Evolutionary conservation across 2,329 filamentous ascomycete species (phyloP), one percentile per base, ranked within the genome.

Genomic region (Neocatenulostroma microsporum): DNA sequence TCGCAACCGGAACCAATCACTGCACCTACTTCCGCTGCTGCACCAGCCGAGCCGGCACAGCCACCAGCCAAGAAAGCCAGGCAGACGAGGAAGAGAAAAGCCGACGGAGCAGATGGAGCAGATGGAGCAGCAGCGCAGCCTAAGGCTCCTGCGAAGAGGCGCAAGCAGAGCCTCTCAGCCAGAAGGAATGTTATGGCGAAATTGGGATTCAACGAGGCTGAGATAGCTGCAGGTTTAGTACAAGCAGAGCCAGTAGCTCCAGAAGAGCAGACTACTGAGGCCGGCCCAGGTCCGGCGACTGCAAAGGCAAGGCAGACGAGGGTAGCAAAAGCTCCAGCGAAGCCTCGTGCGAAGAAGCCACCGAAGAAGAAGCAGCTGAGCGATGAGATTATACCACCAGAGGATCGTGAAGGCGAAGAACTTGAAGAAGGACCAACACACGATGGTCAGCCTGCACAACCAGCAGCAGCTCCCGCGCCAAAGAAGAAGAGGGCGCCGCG

Each of bases 111-210:
- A n/a, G n/a, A n/a, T n/a, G n/a, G n/a, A n/a, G n/a, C n/a, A n/a
- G n/a, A n/a, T n/a, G n/a, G n/a, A n/a, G 35, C 26, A 3, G 20
- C 34, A 18, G 17, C 44, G 3, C 15, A 31, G 3, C 11, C 40
- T 21, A 39, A 29, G 29, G 17, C 36, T n/a, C 42, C 48, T 21
- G 39, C 45, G 3, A 51, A 51, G 36, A 41, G 38, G 33, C 34
- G 36, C 26, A 53, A 50, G 44, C 36, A 36, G 17, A 43, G 34
- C n/a, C n/a, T n/a, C 7, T 46, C 48, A 9, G 38, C 47, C 11
- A 32, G 47, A 21, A 53, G 44, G 30, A 51, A 49, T 39, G 42
- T 41, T 12, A 41, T 15, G 12, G 44, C 45, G 4, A 48, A 46
- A 21, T 37, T 47, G 18, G 34, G 28, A 8, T 25, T 46, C 8